Evolutionary conservation across 305 asterid species (phyloP), one percentile per base, ranked within the genome.

Genomic region (Withania somnifera): DNA sequence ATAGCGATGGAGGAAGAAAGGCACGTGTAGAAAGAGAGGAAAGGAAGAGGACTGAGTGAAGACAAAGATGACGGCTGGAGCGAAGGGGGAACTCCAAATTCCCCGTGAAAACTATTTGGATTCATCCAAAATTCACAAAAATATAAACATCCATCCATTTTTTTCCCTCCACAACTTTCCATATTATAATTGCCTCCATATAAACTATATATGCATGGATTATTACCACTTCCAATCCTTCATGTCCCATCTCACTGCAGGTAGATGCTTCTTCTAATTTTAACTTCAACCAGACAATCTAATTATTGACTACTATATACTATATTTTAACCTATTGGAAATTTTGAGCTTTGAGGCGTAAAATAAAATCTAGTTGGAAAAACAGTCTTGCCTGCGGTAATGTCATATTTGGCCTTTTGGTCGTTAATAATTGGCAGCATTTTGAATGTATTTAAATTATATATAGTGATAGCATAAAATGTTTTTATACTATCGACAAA

Each of bases 31-130:
- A 89, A 79, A 91, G 97, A 91, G 91, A 87, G 87, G 83, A 82
- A 66, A 36, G 80, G 67, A 86, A 83, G 94, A 88, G 78, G 94
- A 92, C 93, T 45, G 79, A 47, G 83, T 80, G 42, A 67, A 80
- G 83, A 80, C 83, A 80, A 93, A 83, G 90, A 78, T 88, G 95
- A 90, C 92, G 97, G 95, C 95, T 93, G 95, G 86, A 85, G 85
- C 80, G 88, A 88, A 90, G 87, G 89, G 60, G 87, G 91, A 85
- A 92, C 88, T 90, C 96, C 97, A 92, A 90, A 90, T 83, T 90
- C 91, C 98, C 98, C 98, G 97, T 94, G 98, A 94, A 91, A 93
- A 84, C 80, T 15, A 60, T 92, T 94, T 93, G 97, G 97, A 89
- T 79, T 80, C 87, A 86, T 92, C 92, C 92, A 85, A 82, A 85